Evolutionary conservation across 805 yeast genomes (phyloP).

Genomic region (Hanseniaspora mollemarum): DNA sequence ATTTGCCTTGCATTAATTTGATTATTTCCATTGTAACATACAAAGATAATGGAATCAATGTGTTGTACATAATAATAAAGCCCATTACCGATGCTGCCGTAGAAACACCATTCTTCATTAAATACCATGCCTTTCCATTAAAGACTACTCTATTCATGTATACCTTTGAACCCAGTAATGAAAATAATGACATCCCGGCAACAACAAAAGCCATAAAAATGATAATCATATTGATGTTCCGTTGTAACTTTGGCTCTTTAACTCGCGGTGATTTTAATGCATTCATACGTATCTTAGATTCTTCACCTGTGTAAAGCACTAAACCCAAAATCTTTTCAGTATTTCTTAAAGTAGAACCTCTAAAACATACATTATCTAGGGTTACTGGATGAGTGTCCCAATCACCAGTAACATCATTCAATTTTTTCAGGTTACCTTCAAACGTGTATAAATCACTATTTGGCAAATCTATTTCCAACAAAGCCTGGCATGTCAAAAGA

Average conservation of each 20-base stretch:
- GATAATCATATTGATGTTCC: conserved; percentile 70
- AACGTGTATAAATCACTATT: conserved; percentile 82
- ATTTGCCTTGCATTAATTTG: conserved; percentile 70
- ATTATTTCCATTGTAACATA: conserved; percentile 95
- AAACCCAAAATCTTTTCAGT: conserved; percentile 65
- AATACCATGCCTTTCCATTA: conserved; percentile 56
- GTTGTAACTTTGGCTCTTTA: conserved; percentile 86
- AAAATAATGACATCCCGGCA: conserved; percentile 58
- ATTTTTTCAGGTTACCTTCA: conserved; percentile 57
- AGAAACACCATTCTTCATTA: conserved; percentile 62
- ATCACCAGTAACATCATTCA: conserved; percentile 29
- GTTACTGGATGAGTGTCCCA: conserved; percentile 48
- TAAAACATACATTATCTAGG: conserved; percentile 70
- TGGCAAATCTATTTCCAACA: conserved; percentile 75
- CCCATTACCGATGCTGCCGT: conserved; percentile 88
- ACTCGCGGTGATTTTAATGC: conserved; percentile 79
- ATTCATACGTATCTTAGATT: conserved; percentile 90
- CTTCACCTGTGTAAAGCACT: conserved; percentile 90
- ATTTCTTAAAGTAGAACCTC: conserved; percentile 84
- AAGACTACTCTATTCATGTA: conserved; percentile 31
- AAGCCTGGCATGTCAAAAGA: conserved; percentile 40
- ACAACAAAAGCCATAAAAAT: conserved; percentile 81
- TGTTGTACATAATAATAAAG: conserved; percentile 91
- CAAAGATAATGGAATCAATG: conserved; percentile 84
- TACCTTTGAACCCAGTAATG: conserved; percentile 66